Conservation (phyloP, 2,329 filamentous ascomycete genomes). For the Decorospora gaudefroyi region DNA sequence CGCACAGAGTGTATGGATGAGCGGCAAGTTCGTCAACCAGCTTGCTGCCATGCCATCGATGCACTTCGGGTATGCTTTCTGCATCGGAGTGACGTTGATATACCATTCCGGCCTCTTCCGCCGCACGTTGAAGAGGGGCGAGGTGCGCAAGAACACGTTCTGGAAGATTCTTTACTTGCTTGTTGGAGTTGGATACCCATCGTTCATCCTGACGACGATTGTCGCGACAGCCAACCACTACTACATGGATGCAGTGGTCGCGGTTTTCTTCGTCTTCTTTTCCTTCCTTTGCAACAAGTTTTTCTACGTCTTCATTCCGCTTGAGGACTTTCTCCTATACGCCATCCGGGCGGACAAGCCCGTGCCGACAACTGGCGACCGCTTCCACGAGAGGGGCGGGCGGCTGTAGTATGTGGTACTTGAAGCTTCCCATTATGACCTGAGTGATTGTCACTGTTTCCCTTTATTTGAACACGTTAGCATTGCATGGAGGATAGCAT, state of each 20-base stretch:
- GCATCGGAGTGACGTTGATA: slow-evolving; percentile 58
- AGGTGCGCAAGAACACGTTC: slow-evolving; percentile 49
- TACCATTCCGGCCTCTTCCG: slow-evolving; percentile 57
- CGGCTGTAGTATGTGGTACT: slow-evolving; percentile 25
- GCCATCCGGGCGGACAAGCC: slow-evolving; percentile 58
- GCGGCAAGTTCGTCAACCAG: slow-evolving; percentile 53
- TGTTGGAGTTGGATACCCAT: slow-evolving; percentile 58
- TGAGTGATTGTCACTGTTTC: neutral
- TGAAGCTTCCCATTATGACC: slow-evolving; percentile 2
- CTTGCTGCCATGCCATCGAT: slow-evolving; percentile 56
- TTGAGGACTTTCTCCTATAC: slow-evolving; percentile 58
- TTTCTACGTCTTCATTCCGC: slow-evolving; percentile 57
- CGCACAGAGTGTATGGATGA: slow-evolving; percentile 54
- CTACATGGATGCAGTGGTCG: slow-evolving; percentile 59
- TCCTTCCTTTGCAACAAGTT: slow-evolving; percentile 57
- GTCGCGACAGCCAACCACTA: slow-evolving; percentile 68
- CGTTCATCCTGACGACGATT: slow-evolving; percentile 61
- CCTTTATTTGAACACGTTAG: slow-evolving; percentile 1
- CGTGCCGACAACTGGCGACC: slow-evolving; percentile 58
- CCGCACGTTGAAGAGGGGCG: slow-evolving; percentile 50
- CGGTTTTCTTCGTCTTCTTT: slow-evolving; percentile 54
- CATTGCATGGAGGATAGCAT: slow-evolving; percentile 11
- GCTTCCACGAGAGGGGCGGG: slow-evolving; percentile 48
- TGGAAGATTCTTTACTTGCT: slow-evolving; percentile 53
- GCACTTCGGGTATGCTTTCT: slow-evolving; percentile 61